Conservation (phyloP, 805 yeast genomes). For the Saccharomyces kudriavzevii region DNA sequence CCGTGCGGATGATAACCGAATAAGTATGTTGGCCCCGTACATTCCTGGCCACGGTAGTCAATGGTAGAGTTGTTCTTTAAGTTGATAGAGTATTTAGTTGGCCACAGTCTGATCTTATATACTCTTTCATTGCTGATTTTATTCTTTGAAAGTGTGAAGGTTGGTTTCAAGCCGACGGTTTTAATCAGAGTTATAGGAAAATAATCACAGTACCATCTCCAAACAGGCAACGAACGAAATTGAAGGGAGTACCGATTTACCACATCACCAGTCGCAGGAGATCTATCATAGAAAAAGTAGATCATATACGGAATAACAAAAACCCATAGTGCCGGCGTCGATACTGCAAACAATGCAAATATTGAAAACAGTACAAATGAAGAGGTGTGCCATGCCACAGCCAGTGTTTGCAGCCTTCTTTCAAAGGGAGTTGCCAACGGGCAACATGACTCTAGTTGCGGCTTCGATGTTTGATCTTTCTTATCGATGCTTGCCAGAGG, state of each 20-base stretch:
- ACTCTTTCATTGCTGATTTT: constrained; percentile 12
- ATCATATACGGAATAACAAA: constrained; percentile 53
- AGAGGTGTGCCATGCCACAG: constrained; percentile 65
- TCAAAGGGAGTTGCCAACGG: constrained; percentile 42
- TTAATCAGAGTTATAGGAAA: constrained; percentile 73
- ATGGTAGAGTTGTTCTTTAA: constrained; percentile 3
- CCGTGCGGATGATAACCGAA: constrained; percentile 98
- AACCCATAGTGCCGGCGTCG: constrained; percentile 62
- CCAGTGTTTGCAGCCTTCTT: constrained; percentile 57
- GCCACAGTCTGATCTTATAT: constrained; percentile 14
- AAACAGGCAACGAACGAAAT: constrained; percentile 50
- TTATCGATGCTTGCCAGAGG: neutral
- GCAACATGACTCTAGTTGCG: constrained; percentile 36
- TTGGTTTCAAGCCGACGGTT: constrained; percentile 63
- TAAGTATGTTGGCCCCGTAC: constrained; percentile 64
- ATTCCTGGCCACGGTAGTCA: constrained; percentile 25
- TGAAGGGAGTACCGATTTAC: constrained; percentile 46
- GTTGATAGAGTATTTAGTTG: constrained; percentile 14
- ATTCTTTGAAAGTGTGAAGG: constrained; percentile 39
- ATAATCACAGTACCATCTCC: constrained; percentile 68
- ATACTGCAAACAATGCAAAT: constrained; percentile 48
- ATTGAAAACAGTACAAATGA: constrained; percentile 48
- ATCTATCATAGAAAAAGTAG: constrained; percentile 50
- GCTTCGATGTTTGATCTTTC: neutral
- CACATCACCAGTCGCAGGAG: constrained; percentile 70